These are phyloP conservation scores for Thielaviopsis populi DNA, from an alignment of 2,329 filamentous ascomycete genomes.

Conservation along the genomic window DNA sequence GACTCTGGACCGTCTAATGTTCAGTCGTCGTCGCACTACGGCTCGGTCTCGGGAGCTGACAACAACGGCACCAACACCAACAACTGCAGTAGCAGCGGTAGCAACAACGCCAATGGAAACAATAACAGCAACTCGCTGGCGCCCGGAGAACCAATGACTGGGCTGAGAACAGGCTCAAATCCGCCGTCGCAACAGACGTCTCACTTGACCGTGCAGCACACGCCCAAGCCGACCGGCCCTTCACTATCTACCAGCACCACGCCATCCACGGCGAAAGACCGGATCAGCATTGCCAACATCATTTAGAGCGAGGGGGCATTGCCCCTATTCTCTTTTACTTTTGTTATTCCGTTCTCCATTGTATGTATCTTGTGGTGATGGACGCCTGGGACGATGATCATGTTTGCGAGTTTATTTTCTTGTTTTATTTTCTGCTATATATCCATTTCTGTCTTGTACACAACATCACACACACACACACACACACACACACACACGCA, in stretches of 20 bases:
- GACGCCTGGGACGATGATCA: background rate
- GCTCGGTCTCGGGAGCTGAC: background rate
- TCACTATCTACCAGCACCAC: background rate
- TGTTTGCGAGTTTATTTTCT: background rate
- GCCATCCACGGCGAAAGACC: constrained; percentile 21
- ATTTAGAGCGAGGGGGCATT: constrained; percentile 22
- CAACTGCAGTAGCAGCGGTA: background rate
- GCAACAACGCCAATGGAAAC: background rate
- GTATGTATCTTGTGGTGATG: background rate
- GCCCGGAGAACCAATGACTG: background rate
- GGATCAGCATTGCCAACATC: constrained; percentile 33
- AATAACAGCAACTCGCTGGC: background rate
- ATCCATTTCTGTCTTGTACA: background rate
- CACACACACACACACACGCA: background rate
- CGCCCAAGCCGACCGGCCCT: background rate
- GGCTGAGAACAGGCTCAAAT: background rate
- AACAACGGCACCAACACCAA: background rate
- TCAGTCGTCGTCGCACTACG: background rate
- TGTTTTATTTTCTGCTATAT: background rate
- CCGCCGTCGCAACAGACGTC: constrained; percentile 18
- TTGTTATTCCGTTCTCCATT: background rate
- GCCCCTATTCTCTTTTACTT: background rate
- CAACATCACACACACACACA: background rate
- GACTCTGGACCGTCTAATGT: background rate
- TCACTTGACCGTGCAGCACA: constrained; percentile 16